Percentiles rank a stretch among this genome's conserved stretches.
Evolutionary conservation across 1,139 yeast genomes (phyloP).

Genomic region (Kurtzmaniella quercitrusa): DNA sequence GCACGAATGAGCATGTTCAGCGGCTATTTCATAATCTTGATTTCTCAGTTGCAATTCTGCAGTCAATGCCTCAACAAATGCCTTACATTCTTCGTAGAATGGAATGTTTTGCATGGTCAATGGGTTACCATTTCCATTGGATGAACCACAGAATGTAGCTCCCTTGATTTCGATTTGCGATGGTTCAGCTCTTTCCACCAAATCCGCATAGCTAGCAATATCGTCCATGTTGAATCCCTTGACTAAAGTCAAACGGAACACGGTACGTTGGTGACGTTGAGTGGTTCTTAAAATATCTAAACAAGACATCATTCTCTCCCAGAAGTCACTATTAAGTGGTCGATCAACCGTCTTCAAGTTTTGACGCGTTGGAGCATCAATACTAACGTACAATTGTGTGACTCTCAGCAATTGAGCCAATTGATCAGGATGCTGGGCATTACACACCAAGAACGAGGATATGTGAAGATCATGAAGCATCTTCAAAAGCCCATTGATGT

Average conservation of each 20-base stretch:
- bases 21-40: constrained; percentile 74
- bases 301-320: constrained; percentile 84
- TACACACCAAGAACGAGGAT: constrained; percentile 86
- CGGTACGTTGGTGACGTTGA: constrained; percentile 83
- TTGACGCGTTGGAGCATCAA: constrained; percentile 83
- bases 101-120: constrained; percentile 95
- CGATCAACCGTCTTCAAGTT: constrained; percentile 82
- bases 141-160: constrained; percentile 89
- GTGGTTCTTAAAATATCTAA: constrained; percentile 70
- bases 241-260: constrained; percentile 83
- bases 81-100: constrained; percentile 84
- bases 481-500: constrained; percentile 77
- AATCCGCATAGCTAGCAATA: constrained; percentile 80
- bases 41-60: constrained; percentile 60
- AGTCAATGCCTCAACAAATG: constrained; percentile 62
- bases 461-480: constrained; percentile 77
- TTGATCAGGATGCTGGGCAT: constrained; percentile 93
- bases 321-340: constrained; percentile 84
- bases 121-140: constrained; percentile 77
- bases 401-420: constrained; percentile 66
- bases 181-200: constrained; percentile 79
- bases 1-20: constrained; percentile 95
- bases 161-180: constrained; percentile 92
- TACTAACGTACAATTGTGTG: constrained; percentile 87
- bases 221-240: constrained; percentile 90